Evolutionary conservation across 2,329 filamentous ascomycete species (phyloP).

Genomic region (Colletotrichum navitas): DNA sequence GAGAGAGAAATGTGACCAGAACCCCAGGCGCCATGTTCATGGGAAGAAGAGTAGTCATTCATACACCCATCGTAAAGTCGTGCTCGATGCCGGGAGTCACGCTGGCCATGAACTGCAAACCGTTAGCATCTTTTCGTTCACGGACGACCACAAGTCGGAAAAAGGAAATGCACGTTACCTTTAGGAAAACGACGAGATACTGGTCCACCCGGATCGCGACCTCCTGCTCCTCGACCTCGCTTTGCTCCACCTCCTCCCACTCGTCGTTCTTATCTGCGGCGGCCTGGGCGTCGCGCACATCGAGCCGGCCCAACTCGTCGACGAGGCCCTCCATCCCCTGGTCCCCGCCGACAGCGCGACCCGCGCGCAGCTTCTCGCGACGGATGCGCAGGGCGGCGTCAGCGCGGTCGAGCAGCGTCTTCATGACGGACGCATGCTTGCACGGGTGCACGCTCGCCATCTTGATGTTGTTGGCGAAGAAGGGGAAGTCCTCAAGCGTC

Average conservation of each 20-base stretch:
- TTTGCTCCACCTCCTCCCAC: constrained; percentile 74
- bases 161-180: constrained; percentile 64
- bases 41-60: constrained; percentile 46
- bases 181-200: constrained; percentile 88
- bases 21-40: background rate
- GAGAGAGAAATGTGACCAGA: background rate
- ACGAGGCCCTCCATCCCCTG: constrained; percentile 86
- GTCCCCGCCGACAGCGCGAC: constrained; percentile 63
- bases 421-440: constrained; percentile 98
- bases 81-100: constrained; percentile 98
- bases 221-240: constrained; percentile 75
- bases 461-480: constrained; percentile 91
- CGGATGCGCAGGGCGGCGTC: constrained; percentile 93
- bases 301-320: constrained; percentile 79
- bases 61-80: constrained; percentile 97
- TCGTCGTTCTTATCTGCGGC: constrained; percentile 65
- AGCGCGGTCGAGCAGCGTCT: constrained; percentile 93
- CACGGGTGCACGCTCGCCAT: constrained; percentile 98
- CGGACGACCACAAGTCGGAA: background rate
- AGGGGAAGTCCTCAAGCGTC: constrained; percentile 96
- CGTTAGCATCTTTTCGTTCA: constrained; percentile 45
- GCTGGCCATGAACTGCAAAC: constrained; percentile 77
- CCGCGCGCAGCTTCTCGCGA: constrained; percentile 80
- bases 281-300: constrained; percentile 65
- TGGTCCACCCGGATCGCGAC: constrained; percentile 89